A percentile compares a stretch with the other conserved stretches of the same genome.
Conservation (phyloP, 148 eudicot genomes). For the Silene conica region DNA sequence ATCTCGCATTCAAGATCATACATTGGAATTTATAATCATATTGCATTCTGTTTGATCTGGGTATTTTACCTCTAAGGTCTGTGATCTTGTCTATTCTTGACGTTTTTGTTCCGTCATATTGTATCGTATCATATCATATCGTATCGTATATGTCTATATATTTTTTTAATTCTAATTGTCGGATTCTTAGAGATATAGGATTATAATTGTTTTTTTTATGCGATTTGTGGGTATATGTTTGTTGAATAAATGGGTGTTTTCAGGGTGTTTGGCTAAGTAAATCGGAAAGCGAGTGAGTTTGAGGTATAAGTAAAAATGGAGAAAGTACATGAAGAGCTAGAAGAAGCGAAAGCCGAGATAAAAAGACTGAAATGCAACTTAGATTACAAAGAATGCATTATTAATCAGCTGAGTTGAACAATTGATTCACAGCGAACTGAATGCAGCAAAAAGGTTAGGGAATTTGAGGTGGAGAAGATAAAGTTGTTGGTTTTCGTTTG, state of each 20-base stretch:
- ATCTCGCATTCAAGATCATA: conserved; percentile 5
- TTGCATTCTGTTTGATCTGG: conserved; percentile 6
- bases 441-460: conserved; percentile 33
- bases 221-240: too few species aligned
- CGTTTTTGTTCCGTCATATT: neutral
- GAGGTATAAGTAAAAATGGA: conserved; percentile 33
- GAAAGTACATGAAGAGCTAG: conserved; percentile 52
- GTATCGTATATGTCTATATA: neutral
- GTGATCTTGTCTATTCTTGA: neutral
- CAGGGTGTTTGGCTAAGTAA: conserved; percentile 15
- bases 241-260: neutral
- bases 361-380: conserved; percentile 44
- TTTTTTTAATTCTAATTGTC: neutral
- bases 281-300: neutral
- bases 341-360: conserved; percentile 64
- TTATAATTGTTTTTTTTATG: too few species aligned
- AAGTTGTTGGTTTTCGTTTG: conserved; percentile 23
- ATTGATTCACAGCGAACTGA: conserved; percentile 43
- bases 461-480: conserved; percentile 48
- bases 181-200: neutral
- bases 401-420: conserved; percentile 35
- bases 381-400: conserved; percentile 35
- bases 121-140: neutral
- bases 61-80: neutral
- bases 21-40: neutral